Base-by-base conservation (phyloP, 768 basidiomycete species). In the Harrya chromipes region DNA sequence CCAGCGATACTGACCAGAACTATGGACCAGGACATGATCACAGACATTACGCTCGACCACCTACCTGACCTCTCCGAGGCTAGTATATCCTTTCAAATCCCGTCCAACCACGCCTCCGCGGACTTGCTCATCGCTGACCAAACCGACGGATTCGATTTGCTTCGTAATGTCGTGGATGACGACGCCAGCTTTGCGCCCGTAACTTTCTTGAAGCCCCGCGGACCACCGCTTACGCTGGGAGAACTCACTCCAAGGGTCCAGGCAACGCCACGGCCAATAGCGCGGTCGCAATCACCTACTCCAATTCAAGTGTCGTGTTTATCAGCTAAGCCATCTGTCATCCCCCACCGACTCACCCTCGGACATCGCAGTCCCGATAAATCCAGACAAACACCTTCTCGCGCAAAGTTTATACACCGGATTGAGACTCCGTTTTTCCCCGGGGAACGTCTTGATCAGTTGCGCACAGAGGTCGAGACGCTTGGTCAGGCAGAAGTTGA, bases 21-120 rank as follows among this genome's bases (percentile, higher is more conserved):
- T 17, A 49, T 61, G 56, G 50, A 54, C 23, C 50, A 56, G 16
- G 56, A 59, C 55, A 65, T 58, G 55, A 60, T 67, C 17, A 63
- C 66, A 35, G 71, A 73, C 64, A 63, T 79, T 19, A 84, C 79
- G 48, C 64, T 76, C 41, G 72, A 77, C 59, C 77, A 81, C 62
- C 58, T 82, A 23, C 81, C 81, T 35, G 80, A 84, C 53, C 60
- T 74, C 43, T 81, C 83, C 4, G 65, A 68, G 8, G 58, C 66
- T 6, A 68, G 67, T 34, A 61, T 64, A 7, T 76, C 73, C 14
- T 78, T 81, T 55, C 74, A 82, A 55, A 74, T 84, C 23, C 74
- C 85, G 4, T 65, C 66, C 8, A 70, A 73, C 39, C 55, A 51
- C 9, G 21, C 56, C 19, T 45, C 64, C 36, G 62, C 66, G 40